Percentiles rank a stretch among this genome's conserved stretches.
Evolutionary conservation across 2,329 filamentous ascomycete species (phyloP).

Genomic region (Zalaria obscura): DNA sequence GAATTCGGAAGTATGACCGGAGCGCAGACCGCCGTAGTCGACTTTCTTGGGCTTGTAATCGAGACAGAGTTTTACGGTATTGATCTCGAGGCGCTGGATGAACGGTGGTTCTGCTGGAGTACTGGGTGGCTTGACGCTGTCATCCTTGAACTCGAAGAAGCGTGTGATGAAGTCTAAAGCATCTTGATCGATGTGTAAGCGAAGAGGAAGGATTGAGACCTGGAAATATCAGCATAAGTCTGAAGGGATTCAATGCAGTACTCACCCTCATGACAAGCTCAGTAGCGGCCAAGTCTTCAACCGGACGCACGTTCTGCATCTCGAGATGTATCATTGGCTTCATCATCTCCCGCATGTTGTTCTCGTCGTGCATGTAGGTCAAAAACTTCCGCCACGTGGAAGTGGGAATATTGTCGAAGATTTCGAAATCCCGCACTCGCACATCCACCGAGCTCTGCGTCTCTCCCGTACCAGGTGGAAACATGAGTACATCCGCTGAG

Average conservation of each 20-base stretch:
- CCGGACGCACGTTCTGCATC: constrained; percentile 73
- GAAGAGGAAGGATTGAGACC: constrained; percentile 64
- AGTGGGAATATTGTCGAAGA: constrained; percentile 86
- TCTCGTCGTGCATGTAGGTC: constrained; percentile 78
- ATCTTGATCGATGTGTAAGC: constrained; percentile 93
- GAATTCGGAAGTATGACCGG: constrained; percentile 89
- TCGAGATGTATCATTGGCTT: constrained; percentile 85
- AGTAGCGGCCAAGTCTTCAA: constrained; percentile 70
- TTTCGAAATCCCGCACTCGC: constrained; percentile 66
- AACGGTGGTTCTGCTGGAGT: constrained; percentile 46
- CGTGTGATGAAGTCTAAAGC: constrained; percentile 92
- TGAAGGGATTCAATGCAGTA: constrained; percentile 7
- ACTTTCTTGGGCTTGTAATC: constrained; percentile 99
- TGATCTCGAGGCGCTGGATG: constrained; percentile 77
- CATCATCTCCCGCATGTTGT: constrained; percentile 63
- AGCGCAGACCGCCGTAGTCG: constrained; percentile 83
- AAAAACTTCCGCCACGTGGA: constrained; percentile 98
- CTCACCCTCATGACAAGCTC: constrained; percentile 68
- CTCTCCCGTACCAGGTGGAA: constrained; percentile 62
- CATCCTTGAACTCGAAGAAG: constrained; percentile 96
- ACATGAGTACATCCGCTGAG: constrained; percentile 67
- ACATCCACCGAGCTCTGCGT: constrained; percentile 81
- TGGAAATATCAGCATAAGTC: constrained; percentile 14
- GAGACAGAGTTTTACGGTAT: constrained; percentile 67
- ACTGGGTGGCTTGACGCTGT: constrained; percentile 28